Evolutionary conservation across 2,329 filamentous ascomycete genomes (phyloP).

Genomic region (Beauveria asiatica): DNA sequence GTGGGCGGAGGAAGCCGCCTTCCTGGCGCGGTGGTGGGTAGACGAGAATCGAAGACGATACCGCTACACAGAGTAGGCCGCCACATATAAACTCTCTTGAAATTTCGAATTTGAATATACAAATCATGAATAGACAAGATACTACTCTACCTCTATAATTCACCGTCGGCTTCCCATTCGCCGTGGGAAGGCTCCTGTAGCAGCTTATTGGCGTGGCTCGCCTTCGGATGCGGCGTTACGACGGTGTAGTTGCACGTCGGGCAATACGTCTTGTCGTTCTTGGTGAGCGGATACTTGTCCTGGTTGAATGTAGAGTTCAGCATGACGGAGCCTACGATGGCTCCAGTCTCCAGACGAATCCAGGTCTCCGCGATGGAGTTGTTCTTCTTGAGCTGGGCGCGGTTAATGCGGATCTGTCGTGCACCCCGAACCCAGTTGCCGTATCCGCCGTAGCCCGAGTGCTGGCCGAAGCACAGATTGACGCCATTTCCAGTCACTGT

Average conservation of each 20-base stretch:
- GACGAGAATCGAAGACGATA: constrained; percentile 28
- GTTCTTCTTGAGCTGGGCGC: constrained; percentile 27
- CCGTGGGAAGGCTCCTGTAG: not conserved
- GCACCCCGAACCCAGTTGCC: constrained; percentile 54
- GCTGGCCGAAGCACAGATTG: constrained; percentile 53
- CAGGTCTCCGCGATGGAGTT: constrained; percentile 44
- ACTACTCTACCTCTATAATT: not conserved
- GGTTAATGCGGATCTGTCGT: constrained; percentile 43
- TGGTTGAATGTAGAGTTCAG: constrained; percentile 52
- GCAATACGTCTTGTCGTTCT: constrained; percentile 27
- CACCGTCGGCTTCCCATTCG: not conserved
- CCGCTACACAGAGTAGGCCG: constrained; percentile 18
- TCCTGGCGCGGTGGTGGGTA: constrained; percentile 26
- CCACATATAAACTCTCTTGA: not conserved
- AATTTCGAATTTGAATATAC: not conserved
- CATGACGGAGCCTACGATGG: constrained; percentile 39
- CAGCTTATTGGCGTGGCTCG: not conserved
- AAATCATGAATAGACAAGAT: not conserved
- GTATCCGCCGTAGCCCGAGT: constrained; percentile 63
- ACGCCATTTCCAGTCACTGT: constrained; percentile 32
- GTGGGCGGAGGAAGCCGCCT: constrained; percentile 21
- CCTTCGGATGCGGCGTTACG: constrained; percentile 8
- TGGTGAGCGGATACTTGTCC: constrained; percentile 43
- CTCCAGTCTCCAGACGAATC: constrained; percentile 51
- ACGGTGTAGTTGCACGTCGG: constrained; percentile 14